phyloP scores from a whole-genome alignment of 2,329 filamentous ascomycete species.

The Diaporthe ilicicola region DNA sequence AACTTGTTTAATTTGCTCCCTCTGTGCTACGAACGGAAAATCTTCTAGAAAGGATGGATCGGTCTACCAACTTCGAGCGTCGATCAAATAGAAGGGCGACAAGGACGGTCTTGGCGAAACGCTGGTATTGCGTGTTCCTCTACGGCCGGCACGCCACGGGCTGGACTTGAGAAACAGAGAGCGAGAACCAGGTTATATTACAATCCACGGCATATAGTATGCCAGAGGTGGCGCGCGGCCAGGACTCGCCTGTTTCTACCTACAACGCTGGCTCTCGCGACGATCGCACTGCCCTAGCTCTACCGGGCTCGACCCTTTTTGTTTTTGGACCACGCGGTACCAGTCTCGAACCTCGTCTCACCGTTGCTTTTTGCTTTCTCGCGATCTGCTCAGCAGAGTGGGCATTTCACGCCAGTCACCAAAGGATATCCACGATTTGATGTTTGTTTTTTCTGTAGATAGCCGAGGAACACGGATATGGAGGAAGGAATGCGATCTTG shows the following conservation, averaged over 20 bases:
- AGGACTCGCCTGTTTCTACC: neutral
- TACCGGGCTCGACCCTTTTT: conserved; percentile 33
- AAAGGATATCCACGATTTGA: conserved; percentile 40
- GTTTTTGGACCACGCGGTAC: conserved; percentile 33
- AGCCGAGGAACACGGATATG: conserved; percentile 30
- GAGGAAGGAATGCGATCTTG: conserved; percentile 28
- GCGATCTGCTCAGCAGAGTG: conserved; percentile 30
- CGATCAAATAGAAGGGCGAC: conserved; percentile 15
- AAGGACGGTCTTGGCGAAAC: neutral
- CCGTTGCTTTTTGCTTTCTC: conserved; percentile 36
- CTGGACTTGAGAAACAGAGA: conserved; percentile 14
- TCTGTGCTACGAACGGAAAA: conserved; percentile 25
- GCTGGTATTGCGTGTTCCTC: conserved; percentile 13
- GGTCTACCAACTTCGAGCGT: conserved; percentile 4
- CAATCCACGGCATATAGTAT: conserved; percentile 5
- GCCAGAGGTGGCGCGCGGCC: conserved; percentile 8
- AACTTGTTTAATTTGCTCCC: conserved; percentile 24
- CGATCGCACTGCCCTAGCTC: neutral
- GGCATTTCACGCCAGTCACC: conserved; percentile 34
- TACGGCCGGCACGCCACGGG: neutral
- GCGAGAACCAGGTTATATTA: conserved; percentile 1
- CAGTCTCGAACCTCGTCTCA: conserved; percentile 41
- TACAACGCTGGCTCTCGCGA: neutral
- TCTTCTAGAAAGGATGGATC: conserved; percentile 24
- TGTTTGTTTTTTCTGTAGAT: conserved; percentile 40